These are phyloP conservation scores for Salix udensis DNA, from an alignment of 345 rosid genomes.

Conservation along the genomic window DNA sequence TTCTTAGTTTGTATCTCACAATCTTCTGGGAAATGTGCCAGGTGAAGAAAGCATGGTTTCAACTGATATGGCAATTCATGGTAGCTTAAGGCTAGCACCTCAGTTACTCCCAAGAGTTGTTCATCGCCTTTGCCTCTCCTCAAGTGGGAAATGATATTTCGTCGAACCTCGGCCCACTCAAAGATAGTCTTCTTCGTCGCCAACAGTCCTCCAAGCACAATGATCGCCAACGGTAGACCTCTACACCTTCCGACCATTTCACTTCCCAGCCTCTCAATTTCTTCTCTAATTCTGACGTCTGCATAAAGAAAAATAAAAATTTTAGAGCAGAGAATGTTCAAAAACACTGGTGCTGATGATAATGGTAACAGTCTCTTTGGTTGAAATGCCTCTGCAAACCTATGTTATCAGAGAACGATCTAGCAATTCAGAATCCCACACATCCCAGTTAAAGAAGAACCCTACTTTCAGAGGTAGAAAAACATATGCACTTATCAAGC, in stretches of 20 bases:
- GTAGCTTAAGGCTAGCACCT: slow-evolving; percentile 28
- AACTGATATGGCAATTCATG: slow-evolving; percentile 26
- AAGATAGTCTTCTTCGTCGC: slow-evolving; percentile 19
- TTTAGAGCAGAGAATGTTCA: background rate
- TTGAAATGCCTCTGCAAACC: too few species aligned
- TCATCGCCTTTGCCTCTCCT: background rate
- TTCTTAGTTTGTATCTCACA: slow-evolving; percentile 30
- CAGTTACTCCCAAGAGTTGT: slow-evolving; percentile 1
- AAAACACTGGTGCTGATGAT: too few species aligned
- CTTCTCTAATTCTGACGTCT: slow-evolving; percentile 7
- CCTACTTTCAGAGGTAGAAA: background rate
- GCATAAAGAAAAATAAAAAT: background rate
- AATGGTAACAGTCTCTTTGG: too few species aligned
- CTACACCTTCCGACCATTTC: slow-evolving; percentile 32
- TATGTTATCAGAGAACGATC: background rate
- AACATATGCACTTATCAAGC: background rate
- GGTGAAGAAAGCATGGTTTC: slow-evolving; percentile 35
- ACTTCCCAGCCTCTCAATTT: slow-evolving; percentile 26
- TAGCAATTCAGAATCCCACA: background rate
- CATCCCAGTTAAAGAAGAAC: background rate
- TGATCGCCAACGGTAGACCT: slow-evolving; percentile 35
- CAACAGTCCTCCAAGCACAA: slow-evolving; percentile 37
- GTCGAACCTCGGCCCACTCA: slow-evolving; percentile 1
- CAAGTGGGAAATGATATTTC: slow-evolving; percentile 9
- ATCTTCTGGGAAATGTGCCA: slow-evolving; percentile 31